Conservation (phyloP, 2,329 filamentous ascomycete species). For the Fusarium papillatum region DNA sequence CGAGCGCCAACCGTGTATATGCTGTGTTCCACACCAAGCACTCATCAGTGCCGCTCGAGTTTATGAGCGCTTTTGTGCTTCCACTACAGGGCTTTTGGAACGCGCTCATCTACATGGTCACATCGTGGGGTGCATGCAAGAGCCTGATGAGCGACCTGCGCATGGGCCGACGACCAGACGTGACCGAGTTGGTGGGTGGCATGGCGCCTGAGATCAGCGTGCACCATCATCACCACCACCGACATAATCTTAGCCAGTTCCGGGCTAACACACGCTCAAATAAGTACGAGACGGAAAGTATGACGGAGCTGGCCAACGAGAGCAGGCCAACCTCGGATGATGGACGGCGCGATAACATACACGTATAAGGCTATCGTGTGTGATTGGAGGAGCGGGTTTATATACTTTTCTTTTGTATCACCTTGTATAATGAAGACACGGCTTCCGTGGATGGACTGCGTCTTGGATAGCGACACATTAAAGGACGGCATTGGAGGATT, state of each 20-base stretch:
- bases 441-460: slow-evolving; percentile 13
- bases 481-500: background rate
- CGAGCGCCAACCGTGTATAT: slow-evolving; percentile 83
- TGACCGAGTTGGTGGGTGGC: slow-evolving; percentile 51
- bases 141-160: slow-evolving; percentile 57
- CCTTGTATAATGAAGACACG: slow-evolving; percentile 28
- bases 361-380: slow-evolving; percentile 12
- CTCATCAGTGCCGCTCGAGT: slow-evolving; percentile 72
- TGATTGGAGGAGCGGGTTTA: slow-evolving; percentile 6
- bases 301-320: slow-evolving; percentile 61
- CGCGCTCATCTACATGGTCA: slow-evolving; percentile 80
- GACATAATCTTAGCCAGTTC: slow-evolving; percentile 47
- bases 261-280: slow-evolving; percentile 46
- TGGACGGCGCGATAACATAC: slow-evolving; percentile 28
- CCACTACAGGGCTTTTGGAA: slow-evolving; percentile 92
- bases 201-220: slow-evolving; percentile 31
- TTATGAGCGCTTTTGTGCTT: slow-evolving; percentile 80
- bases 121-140: slow-evolving; percentile 75
- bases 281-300: slow-evolving; percentile 64
- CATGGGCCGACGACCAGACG: slow-evolving; percentile 43
- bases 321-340: slow-evolving; percentile 54
- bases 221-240: slow-evolving; percentile 29
- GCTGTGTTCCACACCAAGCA: slow-evolving; percentile 70
- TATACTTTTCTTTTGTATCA: slow-evolving; percentile 21
- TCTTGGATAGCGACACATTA: slow-evolving; percentile 7